Percentiles rank a stretch among this genome's conserved stretches.
Evolutionary conservation across 257 asterid genomes (phyloP).

Genomic region (Jaltomata sinuosa): DNA sequence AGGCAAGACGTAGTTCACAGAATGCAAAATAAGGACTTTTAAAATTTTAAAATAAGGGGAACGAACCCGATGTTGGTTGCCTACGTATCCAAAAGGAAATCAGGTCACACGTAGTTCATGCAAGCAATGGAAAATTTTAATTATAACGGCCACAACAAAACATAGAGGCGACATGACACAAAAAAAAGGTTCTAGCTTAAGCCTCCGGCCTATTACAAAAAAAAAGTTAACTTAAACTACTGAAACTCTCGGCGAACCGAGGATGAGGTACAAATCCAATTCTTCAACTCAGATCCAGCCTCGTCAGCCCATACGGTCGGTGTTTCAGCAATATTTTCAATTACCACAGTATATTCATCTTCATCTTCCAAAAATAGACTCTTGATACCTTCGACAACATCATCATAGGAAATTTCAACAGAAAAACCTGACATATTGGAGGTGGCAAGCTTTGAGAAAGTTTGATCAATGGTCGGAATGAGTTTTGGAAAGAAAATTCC

Average conservation of each 20-base stretch:
- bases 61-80: too few relatives aligned
- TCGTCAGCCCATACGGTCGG: background rate
- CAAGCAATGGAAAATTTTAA: too few relatives aligned
- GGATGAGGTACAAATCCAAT: too few relatives aligned
- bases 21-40: too few relatives aligned
- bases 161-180: too few relatives aligned
- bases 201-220: background rate
- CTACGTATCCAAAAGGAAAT: too few relatives aligned
- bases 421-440: background rate
- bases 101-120: too few relatives aligned
- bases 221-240: too few relatives aligned
- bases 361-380: background rate
- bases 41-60: background rate
- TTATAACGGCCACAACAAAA: too few relatives aligned
- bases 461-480: background rate
- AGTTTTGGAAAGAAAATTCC: background rate
- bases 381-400: background rate
- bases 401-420: background rate
- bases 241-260: too few relatives aligned
- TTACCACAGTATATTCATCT: background rate
- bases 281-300: too few relatives aligned
- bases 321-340: background rate
- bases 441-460: background rate
- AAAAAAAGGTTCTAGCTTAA: too few relatives aligned
- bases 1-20: background rate